phyloP scores from a whole-genome alignment of 768 basidiomycete genomes.

The Dioszegia aurantiaca region DNA sequence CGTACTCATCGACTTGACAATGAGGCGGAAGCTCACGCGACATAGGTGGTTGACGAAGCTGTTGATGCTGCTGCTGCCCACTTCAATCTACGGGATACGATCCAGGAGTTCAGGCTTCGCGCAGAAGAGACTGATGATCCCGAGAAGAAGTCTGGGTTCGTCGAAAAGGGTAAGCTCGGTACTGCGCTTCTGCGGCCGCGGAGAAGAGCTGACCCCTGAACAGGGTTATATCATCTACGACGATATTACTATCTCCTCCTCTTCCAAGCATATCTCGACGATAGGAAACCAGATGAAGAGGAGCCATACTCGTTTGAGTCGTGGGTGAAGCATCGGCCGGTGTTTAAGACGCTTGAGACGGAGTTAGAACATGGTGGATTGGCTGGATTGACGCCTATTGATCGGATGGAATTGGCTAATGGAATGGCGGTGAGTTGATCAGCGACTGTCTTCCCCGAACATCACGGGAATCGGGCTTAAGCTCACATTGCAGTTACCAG shows the following conservation, averaged over 20 bases:
- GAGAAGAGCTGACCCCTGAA: slow-evolving; percentile 13
- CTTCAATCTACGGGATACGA: slow-evolving; percentile 79
- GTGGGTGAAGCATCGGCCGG: slow-evolving; percentile 80
- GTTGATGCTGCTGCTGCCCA: slow-evolving; percentile 81
- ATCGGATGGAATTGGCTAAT: slow-evolving; percentile 55
- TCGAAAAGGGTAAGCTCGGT: slow-evolving; percentile 64
- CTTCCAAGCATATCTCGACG: slow-evolving; percentile 85
- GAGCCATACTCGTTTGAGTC: slow-evolving; percentile 63
- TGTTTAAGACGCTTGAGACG: slow-evolving; percentile 92
- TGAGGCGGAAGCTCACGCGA: slow-evolving; percentile 13
- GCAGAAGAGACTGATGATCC: slow-evolving; percentile 77
- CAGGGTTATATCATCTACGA: slow-evolving; percentile 74
- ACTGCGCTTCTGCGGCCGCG: background rate
- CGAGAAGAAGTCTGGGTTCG: slow-evolving; percentile 63
- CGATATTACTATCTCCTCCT: slow-evolving; percentile 81
- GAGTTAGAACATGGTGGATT: slow-evolving; percentile 77
- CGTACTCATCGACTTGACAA: background rate
- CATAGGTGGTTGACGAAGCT: slow-evolving; percentile 54
- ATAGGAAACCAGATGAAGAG: slow-evolving; percentile 66
- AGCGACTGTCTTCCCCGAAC: too few species aligned
- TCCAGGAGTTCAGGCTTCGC: slow-evolving; percentile 73
- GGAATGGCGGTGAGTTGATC: slow-evolving; percentile 50
- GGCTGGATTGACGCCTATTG: slow-evolving; percentile 75
- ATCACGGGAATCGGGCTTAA: too few species aligned
- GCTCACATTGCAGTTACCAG: slow-evolving; percentile 58